Evolutionary conservation across 176 grass and related monocot species (phyloP).

Genomic region (Zoysia japonica): DNA sequence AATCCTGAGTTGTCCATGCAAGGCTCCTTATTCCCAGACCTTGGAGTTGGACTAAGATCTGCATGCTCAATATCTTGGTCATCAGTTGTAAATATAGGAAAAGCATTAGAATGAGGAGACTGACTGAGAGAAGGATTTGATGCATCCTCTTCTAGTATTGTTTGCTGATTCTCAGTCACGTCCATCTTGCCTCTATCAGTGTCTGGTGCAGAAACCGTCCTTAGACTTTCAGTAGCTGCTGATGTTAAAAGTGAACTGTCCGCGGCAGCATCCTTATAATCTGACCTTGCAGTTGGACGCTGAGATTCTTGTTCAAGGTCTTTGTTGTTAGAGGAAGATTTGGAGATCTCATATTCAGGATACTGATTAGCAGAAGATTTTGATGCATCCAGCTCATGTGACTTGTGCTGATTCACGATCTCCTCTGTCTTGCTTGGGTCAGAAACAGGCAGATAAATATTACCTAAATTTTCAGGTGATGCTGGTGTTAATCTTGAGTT

Average conservation of each 20-base stretch:
- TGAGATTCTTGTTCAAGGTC: conserved; percentile 35
- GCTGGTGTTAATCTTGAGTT: conserved; percentile 21
- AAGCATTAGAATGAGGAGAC: background rate
- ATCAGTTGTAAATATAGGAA: background rate
- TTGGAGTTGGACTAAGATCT: conserved; percentile 35
- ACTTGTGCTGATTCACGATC: conserved; percentile 34
- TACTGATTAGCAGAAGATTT: conserved; percentile 38
- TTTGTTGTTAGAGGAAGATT: conserved; percentile 38
- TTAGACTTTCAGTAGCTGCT: background rate
- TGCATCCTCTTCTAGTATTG: conserved; percentile 29
- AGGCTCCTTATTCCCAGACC: conserved; percentile 13
- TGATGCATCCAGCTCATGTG: conserved; percentile 31
- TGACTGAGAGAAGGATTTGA: conserved; percentile 41
- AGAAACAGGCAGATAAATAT: conserved; percentile 1
- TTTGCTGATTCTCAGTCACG: conserved; percentile 29
- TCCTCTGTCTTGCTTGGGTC: conserved; percentile 38
- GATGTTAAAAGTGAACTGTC: conserved; percentile 27
- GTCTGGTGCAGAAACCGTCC: background rate
- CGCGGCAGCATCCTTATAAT: conserved; percentile 30
- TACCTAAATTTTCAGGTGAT: conserved; percentile 24
- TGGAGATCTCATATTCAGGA: conserved; percentile 37
- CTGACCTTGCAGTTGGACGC: background rate
- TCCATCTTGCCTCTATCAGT: background rate
- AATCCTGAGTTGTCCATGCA: background rate
- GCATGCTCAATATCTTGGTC: conserved; percentile 16